Evolutionary conservation across 2,329 filamentous ascomycete genomes (phyloP), one percentile per base, ranked within the genome.

Genomic region (Berkeleyomyces rouxiae): DNA sequence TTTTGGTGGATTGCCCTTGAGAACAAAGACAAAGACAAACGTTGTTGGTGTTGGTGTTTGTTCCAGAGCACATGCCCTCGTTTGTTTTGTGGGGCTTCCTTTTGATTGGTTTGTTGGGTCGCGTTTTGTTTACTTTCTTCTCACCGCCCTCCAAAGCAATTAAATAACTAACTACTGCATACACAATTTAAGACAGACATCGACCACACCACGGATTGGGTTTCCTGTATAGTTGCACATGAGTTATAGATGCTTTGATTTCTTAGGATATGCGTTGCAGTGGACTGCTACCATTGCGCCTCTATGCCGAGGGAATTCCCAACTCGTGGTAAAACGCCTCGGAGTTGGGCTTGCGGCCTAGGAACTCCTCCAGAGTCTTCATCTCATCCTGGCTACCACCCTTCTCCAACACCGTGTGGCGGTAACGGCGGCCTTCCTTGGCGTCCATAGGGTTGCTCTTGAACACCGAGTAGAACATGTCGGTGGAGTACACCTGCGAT

Each of bases 391-490:
- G 84, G 67, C 82, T 85, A 0, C 88, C 88, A 44, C 88, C 88
- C 67, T 82, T 83, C 75, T 91, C 86, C 3, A 93, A 76, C 31
- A 93, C 87, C 0, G 83, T 87, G 72, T 90, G 85, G 61, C 88
- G 79, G 74, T 92, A 93, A 64, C 87, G 75, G 11, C 88, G 78
- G 1, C 88, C 88, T 70, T 90, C 82, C 67, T 80, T 81, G 40
- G 78, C 79, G 71, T 90, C 82, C 87, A 92, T 90, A 0, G 88
- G 88, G 71, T 91, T 78, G 67, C 81, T 77, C 75, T 86, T 85
- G 75, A 93, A 93, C 57, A 87, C 84, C 0, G 81, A 81, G 74
- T 88, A 84, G 77, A 92, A 95, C 87, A 95, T 92, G 73, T 95
- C 88, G 36, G 86, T 81, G 31, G 84, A 88, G 74, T 91, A 93